Percentiles rank a stretch among this genome's conserved stretches.
phyloP scores from a whole-genome alignment of 306 rosid genomes.

The Fragaria iinumae region DNA sequence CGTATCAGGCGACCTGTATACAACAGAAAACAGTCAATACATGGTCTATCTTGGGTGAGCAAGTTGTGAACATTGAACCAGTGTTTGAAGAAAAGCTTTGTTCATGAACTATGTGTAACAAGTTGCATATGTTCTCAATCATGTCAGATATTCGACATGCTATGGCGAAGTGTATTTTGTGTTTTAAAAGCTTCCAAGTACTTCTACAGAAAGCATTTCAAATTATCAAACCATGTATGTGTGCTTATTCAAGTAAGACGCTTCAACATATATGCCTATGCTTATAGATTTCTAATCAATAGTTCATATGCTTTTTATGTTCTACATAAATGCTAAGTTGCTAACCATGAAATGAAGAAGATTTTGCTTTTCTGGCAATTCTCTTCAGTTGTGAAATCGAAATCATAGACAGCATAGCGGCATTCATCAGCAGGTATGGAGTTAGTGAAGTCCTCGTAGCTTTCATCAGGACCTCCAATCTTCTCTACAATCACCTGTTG shows the following conservation, averaged over 20 bases:
- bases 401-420: conserved; percentile 33
- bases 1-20: conserved; percentile 28
- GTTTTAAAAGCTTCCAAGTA: background rate
- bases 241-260: background rate
- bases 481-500: conserved; percentile 37
- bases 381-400: conserved; percentile 26
- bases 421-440: conserved; percentile 29
- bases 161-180: background rate
- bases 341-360: conserved; percentile 33
- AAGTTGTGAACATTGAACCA: background rate
- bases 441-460: conserved; percentile 21
- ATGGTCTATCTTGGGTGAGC: background rate
- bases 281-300: background rate
- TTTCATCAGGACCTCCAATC: conserved; percentile 27
- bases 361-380: conserved; percentile 35
- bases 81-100: background rate
- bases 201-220: background rate
- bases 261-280: background rate
- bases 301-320: background rate
- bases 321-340: background rate
- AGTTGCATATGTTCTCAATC: background rate
- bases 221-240: background rate
- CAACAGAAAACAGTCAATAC: background rate
- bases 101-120: background rate
- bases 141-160: background rate